Conservation (phyloP, 106 monocot species). For the Phalaenopsis aphrodite region DNA sequence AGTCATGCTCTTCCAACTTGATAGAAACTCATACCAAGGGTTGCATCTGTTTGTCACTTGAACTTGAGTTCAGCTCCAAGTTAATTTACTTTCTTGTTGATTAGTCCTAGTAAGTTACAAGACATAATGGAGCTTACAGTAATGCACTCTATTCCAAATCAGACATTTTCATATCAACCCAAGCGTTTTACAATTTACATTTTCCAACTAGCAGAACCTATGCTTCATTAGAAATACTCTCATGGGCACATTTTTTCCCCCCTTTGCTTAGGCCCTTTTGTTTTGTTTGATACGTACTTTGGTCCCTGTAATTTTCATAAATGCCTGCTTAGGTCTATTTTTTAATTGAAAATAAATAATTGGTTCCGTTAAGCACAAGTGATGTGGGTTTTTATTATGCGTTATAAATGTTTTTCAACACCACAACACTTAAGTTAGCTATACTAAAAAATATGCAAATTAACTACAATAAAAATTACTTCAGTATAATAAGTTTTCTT, state of each 20-base stretch:
- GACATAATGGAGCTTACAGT: background rate
- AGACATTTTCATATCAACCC: background rate
- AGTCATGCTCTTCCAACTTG: background rate
- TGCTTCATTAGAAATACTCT: background rate
- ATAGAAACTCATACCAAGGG: background rate
- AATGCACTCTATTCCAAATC: background rate
- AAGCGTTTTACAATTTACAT: background rate
- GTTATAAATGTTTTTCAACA: no score
- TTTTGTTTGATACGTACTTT: background rate
- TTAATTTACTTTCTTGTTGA: background rate
- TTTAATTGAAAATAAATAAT: background rate
- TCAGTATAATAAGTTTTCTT: no score
- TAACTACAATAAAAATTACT: no score
- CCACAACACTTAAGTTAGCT: no score
- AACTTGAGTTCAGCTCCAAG: background rate
- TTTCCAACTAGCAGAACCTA: background rate
- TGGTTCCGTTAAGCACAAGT: background rate
- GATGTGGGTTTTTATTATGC: background rate
- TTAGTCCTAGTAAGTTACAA: background rate
- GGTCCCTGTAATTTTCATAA: background rate
- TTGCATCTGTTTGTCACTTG: background rate
- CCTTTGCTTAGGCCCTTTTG: background rate
- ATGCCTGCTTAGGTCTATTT: background rate
- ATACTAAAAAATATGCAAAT: no score
- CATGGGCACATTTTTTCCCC: background rate